Base-by-base conservation (phyloP, 2,329 filamentous ascomycete genomes). In the Pseudocercospora musae region DNA sequence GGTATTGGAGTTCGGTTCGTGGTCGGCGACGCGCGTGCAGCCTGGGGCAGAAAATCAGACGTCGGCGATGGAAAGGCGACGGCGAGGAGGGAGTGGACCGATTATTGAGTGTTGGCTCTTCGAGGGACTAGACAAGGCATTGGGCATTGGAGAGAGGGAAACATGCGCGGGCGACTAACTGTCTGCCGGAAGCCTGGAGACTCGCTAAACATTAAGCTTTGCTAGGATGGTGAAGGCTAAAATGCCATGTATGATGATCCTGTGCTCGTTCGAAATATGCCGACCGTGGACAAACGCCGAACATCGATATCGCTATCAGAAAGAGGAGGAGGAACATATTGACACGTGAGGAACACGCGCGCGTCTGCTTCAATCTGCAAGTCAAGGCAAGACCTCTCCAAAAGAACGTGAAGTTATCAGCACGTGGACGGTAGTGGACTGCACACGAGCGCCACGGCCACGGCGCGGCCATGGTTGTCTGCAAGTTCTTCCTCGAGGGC, bases 401-500 rank as follows among this genome's bases (percentile, higher is more conserved):
- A n/a, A n/a, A n/a, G n/a, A n/a, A n/a, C n/a, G n/a, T 25, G 23
- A 25, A 25, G 23, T 25, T 6, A 6, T 25, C 23, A 25, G 23
- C 23, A 25, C 15, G 25, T n/a, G 11, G 10, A 29, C 48, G 48
- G 48, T 52, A 52, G 48, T 31, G 33, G 7, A 4, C 29, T 18
- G 40, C 55, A 4, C 4, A 18, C 21, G 5, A 37, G 25, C 42
- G 55, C 37, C 15, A 20, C 25, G 29, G 55, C 37, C 15, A 20
- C 25, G 29, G 23, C 21, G 21, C 20, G 21, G 20, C 11, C 25
- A 67, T 67, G 66, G 59, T 59, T 13, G 72, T 89, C 60, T 91
- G 89, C 79, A 82, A 76, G 66, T 91, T 85, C 74, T 91, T 81
- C 71, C 82, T 84, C 72, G 82, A 87, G 73, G 87, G 87, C 48